Percentiles rank a stretch among this genome's conserved stretches.
phyloP scores from a whole-genome alignment of 1,139 yeast genomes.

The Lodderomyces orthopsilosis region DNA sequence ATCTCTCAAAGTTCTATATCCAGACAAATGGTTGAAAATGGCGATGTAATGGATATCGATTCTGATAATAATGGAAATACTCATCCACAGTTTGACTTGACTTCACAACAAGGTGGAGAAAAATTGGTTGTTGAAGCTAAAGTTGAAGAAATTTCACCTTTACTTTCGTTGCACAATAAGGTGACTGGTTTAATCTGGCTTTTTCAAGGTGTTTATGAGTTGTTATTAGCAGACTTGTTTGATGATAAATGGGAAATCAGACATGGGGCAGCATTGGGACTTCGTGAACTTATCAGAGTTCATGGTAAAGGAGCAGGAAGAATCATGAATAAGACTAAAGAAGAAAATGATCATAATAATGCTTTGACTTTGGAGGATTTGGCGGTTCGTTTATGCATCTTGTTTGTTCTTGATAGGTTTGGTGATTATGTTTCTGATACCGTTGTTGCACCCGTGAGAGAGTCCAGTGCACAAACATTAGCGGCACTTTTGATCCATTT shows the following conservation, averaged over 20 bases:
- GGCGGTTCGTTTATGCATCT: conserved; percentile 78
- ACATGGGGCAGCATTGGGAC: conserved; percentile 93
- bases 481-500: conserved; percentile 84
- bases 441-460: conserved; percentile 97
- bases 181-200: conserved; percentile 88
- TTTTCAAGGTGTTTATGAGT: conserved; percentile 93
- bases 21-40: conserved; percentile 45
- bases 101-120: conserved; percentile 77
- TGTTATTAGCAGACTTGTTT: conserved; percentile 75
- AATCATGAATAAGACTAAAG: conserved; percentile 56
- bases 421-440: conserved; percentile 98
- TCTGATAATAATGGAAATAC: conserved; percentile 10
- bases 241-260: conserved; percentile 92
- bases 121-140: conserved; percentile 82
- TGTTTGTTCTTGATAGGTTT: conserved; percentile 90
- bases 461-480: conserved; percentile 91
- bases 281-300: conserved; percentile 78
- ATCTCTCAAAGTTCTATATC: conserved; percentile 77
- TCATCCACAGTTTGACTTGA: conserved; percentile 49
- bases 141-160: conserved; percentile 64
- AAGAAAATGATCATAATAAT: conserved; percentile 67
- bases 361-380: conserved; percentile 78
- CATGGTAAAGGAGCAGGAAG: conserved; percentile 91
- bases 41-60: conserved; percentile 18
- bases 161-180: conserved; percentile 71